phyloP scores from a whole-genome alignment of 2,329 filamentous ascomycete species.

The Mariannaea elegans region DNA sequence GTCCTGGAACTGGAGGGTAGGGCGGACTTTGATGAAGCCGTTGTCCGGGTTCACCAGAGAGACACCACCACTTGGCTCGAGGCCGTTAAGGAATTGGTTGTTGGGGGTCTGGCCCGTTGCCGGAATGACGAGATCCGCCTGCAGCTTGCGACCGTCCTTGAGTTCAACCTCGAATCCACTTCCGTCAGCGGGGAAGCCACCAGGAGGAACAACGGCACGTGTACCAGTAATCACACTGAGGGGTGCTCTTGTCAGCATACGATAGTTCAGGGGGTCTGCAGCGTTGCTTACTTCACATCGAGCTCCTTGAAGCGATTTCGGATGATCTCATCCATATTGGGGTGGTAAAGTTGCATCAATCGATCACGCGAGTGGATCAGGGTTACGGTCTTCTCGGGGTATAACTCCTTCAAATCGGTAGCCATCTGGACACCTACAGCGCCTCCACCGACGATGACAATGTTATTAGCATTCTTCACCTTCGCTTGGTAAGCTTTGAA shows the following conservation, averaged over 20 bases:
- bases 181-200: slow-evolving; percentile 35
- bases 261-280: too few relatives aligned
- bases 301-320: slow-evolving; percentile 31
- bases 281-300: slow-evolving; percentile 32
- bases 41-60: slow-evolving; percentile 31
- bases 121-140: slow-evolving; percentile 33
- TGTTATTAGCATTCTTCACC: slow-evolving; percentile 29
- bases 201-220: slow-evolving; percentile 28
- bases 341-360: slow-evolving; percentile 38
- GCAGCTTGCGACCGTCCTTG: slow-evolving; percentile 33
- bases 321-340: slow-evolving; percentile 36
- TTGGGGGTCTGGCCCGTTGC: slow-evolving; percentile 39
- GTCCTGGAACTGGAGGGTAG: slow-evolving; percentile 35
- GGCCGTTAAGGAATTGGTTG: slow-evolving; percentile 34
- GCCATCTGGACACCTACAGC: slow-evolving; percentile 40
- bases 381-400: slow-evolving; percentile 35
- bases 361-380: slow-evolving; percentile 36
- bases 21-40: slow-evolving; percentile 33
- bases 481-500: slow-evolving; percentile 34
- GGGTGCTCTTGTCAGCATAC: not conserved
- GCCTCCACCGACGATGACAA: slow-evolving; percentile 39
- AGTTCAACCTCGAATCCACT: slow-evolving; percentile 29
- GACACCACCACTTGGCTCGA: slow-evolving; percentile 12
- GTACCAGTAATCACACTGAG: slow-evolving; percentile 34
- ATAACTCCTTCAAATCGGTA: slow-evolving; percentile 36